These are phyloP conservation scores for Exophiala calicioides DNA, from an alignment of 2,329 filamentous ascomycete genomes.

Conservation along the genomic window DNA sequence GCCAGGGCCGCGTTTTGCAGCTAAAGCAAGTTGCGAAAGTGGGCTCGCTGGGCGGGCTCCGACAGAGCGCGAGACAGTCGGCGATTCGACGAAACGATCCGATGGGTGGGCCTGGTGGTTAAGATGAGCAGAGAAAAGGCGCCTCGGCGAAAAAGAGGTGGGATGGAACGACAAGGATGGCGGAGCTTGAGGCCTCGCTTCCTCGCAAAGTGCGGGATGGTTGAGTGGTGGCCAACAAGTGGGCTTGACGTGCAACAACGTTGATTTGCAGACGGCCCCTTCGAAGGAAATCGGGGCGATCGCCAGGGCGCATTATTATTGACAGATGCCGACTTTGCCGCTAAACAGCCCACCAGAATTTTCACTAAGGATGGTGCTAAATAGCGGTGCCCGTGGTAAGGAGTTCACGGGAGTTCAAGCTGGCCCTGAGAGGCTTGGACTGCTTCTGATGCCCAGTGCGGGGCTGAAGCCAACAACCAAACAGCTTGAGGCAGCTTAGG, in stretches of 20 bases:
- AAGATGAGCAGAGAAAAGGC: too few relatives aligned
- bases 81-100: neutral
- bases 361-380: too few relatives aligned
- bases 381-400: neutral
- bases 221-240: constrained; percentile 1
- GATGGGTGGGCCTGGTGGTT: neutral
- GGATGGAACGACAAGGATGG: constrained; percentile 11
- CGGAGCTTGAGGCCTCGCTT: constrained; percentile 22
- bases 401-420: too few relatives aligned
- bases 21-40: constrained; percentile 4
- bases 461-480: too few relatives aligned
- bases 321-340: constrained; percentile 22
- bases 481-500: too few relatives aligned
- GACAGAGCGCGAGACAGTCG: constrained; percentile 14
- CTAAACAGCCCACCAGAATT: constrained; percentile 15
- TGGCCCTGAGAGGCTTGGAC: too few relatives aligned
- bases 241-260: too few relatives aligned
- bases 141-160: neutral
- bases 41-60: constrained; percentile 16
- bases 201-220: constrained; percentile 19
- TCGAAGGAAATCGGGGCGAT: constrained; percentile 7
- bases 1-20: neutral
- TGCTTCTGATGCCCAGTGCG: too few relatives aligned
- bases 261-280: constrained; percentile 15
- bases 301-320: constrained; percentile 16